Base-by-base conservation (phyloP, 768 basidiomycete genomes). In the Trametes coccinea region DNA sequence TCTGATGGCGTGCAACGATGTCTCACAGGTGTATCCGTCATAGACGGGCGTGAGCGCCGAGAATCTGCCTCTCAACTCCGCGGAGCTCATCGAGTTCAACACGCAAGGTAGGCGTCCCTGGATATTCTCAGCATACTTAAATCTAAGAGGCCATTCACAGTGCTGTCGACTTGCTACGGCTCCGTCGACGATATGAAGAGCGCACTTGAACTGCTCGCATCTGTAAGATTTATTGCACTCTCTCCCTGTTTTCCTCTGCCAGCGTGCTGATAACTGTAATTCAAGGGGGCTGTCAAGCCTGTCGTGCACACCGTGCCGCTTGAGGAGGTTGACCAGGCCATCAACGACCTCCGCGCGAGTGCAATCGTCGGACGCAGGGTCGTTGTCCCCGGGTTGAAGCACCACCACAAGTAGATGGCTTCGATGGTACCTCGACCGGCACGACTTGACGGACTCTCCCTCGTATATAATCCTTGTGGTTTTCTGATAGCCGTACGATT, bases 261-360 rank as follows among this genome's bases (percentile, higher is more conserved):
- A 13, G 11, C 40, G 37, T 40, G 10, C 31, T 51, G 16, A 45
- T 14, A 14, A 5, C 22, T 11, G 13, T 14, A n/a, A 22, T 10
- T 22, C 8, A 17, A 51, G 49, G 49, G 56, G 3, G n/a, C 41
- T 29, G 57, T 59, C n/a, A 51, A 59, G 49, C 57, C 57, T 31
- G 16, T 51, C 48, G 31, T 59, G 10, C 30, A 56, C 17, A 33
- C n/a, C 22, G 55, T 22, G 8, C 55, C 45, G 34, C 44, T 56
- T 22, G 45, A 46, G 45, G 22, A 10, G 33, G 31, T 55, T 7
- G 54, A 46, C 44, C 30, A 45, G 44, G 44, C 54, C 2, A 45
- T 55, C 30, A 55, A 55, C n/a, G 54, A 45, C 17, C 54, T 55
- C 44, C 54, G 54, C 29, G 54, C 54, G 10, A 55, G 54, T 31